Percentiles rank a stretch among this genome's conserved stretches.
These are phyloP conservation scores for Boletus rubroflammeus DNA, from an alignment of 768 basidiomycete genomes.

Conservation along the genomic window DNA sequence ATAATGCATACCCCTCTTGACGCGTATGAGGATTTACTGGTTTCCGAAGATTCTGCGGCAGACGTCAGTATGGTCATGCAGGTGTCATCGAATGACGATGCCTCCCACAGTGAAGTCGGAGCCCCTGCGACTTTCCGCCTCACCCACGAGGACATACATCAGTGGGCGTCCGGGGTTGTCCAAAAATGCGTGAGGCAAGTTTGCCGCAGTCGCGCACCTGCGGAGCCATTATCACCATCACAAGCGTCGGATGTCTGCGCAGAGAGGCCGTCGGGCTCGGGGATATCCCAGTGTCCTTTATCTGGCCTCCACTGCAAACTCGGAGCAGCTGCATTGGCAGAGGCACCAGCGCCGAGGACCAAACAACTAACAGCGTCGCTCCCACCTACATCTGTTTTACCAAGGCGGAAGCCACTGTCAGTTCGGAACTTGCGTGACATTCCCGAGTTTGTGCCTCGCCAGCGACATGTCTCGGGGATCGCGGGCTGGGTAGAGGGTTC, in stretches of 20 bases:
- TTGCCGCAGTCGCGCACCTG: constrained; percentile 4
- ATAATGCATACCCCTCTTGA: background rate
- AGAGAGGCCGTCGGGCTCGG: constrained; percentile 22
- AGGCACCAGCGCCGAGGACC: background rate
- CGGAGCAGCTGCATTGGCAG: background rate
- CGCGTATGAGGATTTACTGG: constrained; percentile 8
- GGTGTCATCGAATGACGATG: constrained; percentile 12
- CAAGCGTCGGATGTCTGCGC: constrained; percentile 27
- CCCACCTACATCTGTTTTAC: background rate
- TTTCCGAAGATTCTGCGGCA: constrained; percentile 16
- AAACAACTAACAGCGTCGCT: background rate
- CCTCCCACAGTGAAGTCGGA: constrained; percentile 5
- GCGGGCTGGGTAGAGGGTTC: background rate
- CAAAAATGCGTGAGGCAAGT: constrained; percentile 22
- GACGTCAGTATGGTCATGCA: constrained; percentile 24
- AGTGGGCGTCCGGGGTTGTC: constrained; percentile 26
- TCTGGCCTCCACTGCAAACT: constrained; percentile 25
- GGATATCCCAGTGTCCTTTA: constrained; percentile 22
- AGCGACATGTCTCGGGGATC: constrained; percentile 1
- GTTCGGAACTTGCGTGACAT: constrained; percentile 15
- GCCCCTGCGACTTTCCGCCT: constrained; percentile 10
- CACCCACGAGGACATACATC: constrained; percentile 24
- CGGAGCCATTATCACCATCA: constrained; percentile 23
- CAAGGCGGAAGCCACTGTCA: background rate
- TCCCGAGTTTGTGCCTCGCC: constrained; percentile 28